A percentile compares a stretch with the other conserved stretches of the same genome.
Evolutionary conservation across 208 protist species (phyloP).

Genomic region (Acanthamoeba royreba): DNA sequence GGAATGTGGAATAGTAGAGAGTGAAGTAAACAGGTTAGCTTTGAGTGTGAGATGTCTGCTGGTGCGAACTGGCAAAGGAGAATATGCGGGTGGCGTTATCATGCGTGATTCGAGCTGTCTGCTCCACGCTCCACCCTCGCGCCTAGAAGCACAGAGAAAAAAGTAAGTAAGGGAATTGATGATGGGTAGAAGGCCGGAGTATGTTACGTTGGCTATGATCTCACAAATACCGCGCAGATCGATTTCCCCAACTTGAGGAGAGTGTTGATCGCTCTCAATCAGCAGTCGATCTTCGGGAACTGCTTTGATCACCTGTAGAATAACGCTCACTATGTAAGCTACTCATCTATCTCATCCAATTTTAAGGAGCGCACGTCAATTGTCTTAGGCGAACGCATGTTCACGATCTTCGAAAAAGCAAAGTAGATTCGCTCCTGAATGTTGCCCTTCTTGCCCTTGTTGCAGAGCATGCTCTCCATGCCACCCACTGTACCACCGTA

Average conservation of each 20-base stretch:
- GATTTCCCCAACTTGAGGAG: neutral
- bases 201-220: neutral
- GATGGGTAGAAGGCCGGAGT: neutral
- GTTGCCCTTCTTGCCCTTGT: neutral
- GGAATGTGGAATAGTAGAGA: too few relatives aligned
- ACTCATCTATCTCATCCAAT: neutral
- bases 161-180: too few relatives aligned
- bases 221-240: neutral
- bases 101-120: neutral
- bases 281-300: conserved; percentile 42
- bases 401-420: conserved; percentile 28
- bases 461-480: neutral
- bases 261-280: conserved; percentile 24
- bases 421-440: conserved; percentile 21
- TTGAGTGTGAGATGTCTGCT: too few relatives aligned
- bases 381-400: conserved; percentile 38
- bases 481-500: neutral
- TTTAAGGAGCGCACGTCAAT: neutral
- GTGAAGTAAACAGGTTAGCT: too few relatives aligned
- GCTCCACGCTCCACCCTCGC: neutral
- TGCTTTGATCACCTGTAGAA: neutral
- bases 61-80: too few relatives aligned
- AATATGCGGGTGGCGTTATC: neutral
- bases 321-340: neutral
- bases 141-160: neutral